These are phyloP conservation scores for Tetrahymena thermophila DNA, from an alignment of 73 alveolate species.

Conservation along the genomic window DNA sequence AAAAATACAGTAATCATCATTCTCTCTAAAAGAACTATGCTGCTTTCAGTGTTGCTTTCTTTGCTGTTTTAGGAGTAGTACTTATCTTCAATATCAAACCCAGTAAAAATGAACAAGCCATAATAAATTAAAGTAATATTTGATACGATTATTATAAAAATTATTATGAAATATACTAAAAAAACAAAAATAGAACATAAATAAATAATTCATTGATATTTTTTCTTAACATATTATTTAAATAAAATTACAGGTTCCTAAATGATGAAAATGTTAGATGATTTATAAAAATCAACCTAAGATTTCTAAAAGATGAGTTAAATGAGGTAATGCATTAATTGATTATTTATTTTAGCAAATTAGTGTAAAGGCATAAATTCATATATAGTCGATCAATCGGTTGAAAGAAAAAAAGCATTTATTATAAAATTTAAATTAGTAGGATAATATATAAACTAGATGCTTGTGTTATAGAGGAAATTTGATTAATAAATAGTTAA, in stretches of 20 bases:
- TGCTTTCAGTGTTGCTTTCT: background rate
- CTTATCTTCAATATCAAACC: background rate
- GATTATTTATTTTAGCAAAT: background rate
- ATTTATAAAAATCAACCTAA: background rate
- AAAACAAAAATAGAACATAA: too few species aligned
- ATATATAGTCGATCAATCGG: background rate
- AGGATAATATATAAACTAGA: background rate
- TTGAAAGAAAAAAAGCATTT: background rate
- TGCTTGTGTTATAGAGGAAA: background rate
- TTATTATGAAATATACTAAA: too few species aligned
- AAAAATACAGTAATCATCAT: background rate
- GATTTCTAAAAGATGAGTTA: background rate
- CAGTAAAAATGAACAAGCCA: background rate
- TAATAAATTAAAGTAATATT: background rate
- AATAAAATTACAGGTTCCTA: background rate
- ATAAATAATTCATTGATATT: too few species aligned
- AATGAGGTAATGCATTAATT: background rate
- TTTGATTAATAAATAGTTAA: background rate
- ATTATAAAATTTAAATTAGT: background rate
- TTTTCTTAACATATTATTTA: background rate
- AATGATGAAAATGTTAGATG: background rate
- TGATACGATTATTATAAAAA: background rate
- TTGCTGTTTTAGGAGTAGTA: background rate
- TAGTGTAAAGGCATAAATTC: background rate
- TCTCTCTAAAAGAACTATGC: background rate